A percentile compares a stretch with the other conserved stretches of the same genome.
These are phyloP conservation scores for Pluteus cervinus DNA, from an alignment of 768 basidiomycete species.

Conservation along the genomic window DNA sequence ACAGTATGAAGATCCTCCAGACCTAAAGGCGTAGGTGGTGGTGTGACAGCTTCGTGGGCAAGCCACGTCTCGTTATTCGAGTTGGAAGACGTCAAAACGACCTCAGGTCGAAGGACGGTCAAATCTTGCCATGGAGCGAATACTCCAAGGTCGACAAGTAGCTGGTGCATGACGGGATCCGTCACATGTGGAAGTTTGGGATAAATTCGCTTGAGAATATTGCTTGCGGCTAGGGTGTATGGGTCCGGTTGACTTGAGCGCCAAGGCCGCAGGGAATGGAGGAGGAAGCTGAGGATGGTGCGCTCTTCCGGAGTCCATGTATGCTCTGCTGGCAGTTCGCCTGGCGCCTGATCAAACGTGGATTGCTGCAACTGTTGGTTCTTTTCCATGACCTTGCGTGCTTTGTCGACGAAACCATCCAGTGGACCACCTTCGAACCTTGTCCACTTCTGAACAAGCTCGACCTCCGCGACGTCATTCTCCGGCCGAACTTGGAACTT, in stretches of 20 bases:
- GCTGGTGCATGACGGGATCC: constrained; percentile 31
- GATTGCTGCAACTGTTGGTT: constrained; percentile 22
- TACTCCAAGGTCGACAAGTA: constrained; percentile 68
- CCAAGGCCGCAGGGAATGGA: constrained; percentile 41
- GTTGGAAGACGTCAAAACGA: too few relatives aligned
- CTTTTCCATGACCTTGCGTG: constrained; percentile 30
- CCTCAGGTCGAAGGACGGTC: constrained; percentile 29
- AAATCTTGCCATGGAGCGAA: constrained; percentile 80
- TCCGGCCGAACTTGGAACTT: constrained; percentile 60
- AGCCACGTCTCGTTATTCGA: too few relatives aligned
- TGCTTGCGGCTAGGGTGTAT: constrained; percentile 42
- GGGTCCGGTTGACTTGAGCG: constrained; percentile 57
- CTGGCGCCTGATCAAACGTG: constrained; percentile 26
- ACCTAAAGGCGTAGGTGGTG: constrained; percentile 32
- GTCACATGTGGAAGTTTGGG: constrained; percentile 25
- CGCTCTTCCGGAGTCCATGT: constrained; percentile 49
- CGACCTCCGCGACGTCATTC: constrained; percentile 45
- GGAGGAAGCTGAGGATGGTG: constrained; percentile 53
- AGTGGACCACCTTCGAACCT: constrained; percentile 33
- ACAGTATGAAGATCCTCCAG: constrained; percentile 56
- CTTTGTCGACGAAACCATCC: constrained; percentile 45
- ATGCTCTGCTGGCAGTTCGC: constrained; percentile 19
- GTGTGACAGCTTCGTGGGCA: constrained; percentile 14
- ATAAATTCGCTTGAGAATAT: constrained; percentile 54
- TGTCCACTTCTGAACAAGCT: constrained; percentile 43